Base-by-base conservation (phyloP, 441 rosid genomes). In the Eutrema salsugineum region DNA sequence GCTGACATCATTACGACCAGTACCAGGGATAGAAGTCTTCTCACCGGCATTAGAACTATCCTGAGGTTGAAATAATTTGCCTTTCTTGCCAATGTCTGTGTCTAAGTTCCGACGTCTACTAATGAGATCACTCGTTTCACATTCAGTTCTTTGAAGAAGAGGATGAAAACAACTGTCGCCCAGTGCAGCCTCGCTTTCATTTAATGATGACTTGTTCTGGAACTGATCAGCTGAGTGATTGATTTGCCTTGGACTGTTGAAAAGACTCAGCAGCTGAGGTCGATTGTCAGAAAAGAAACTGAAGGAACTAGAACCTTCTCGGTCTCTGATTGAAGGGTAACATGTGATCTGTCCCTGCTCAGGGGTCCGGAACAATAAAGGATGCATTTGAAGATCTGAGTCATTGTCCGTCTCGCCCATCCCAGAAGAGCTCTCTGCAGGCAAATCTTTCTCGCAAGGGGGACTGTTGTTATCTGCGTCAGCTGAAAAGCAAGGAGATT, bases 341-440 rank as follows among this genome's bases (percentile, higher is more conserved):
- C 83, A 91, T 66, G 91, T 83, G 57, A 80, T 70, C 22, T 39
- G 73, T 32, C 90, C 93, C 77, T 83, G 83, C 79, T 80, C 89
- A 58, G 91, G 85, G 71, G 83, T 76, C 80, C 90, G 88, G 81
- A 93, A 91, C 77, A 96, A 72, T 72, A 96, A 82, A 32, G 98
- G 98, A 88, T 96, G 99, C 97, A 96, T 83, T 79, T 85, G 93
- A 71, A 86, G 87, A 75, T 85, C 92, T 3, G 89, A 81, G 73
- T 78, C 83, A 48, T 44, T 48, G 64, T 77, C 83, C 42, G 75
- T 83, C 66, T 81, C 83, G 40, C 82, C 88, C 66, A 63, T 77
- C 77, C 47, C 64, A 78, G 77, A 40, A 65, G 66, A 78, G 77
- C 83, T 84, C 83, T 84, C 80, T 59, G 63, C 73, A 74, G 77